Base-by-base conservation (phyloP, 2,329 filamentous ascomycete species). In the Beauveria australis region DNA sequence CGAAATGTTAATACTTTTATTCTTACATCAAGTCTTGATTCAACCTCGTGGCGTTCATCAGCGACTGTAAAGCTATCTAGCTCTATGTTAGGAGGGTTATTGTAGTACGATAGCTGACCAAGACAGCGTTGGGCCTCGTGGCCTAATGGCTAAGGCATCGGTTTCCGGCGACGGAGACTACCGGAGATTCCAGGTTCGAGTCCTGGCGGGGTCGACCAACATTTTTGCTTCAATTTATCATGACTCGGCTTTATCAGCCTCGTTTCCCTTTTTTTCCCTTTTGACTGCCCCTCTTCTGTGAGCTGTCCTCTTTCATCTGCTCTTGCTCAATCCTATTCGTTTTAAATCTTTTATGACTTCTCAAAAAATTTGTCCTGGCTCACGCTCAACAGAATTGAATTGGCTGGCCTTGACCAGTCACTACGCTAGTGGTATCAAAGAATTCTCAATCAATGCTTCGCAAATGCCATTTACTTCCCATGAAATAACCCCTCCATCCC, bases 121-220 rank as follows among this genome's bases (percentile, higher is more conserved):
- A 47, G n/a, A 24, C 3, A 10, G 12, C 28, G 12, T 19, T 58
- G 16, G 56, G 56, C 47, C 56, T 59, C 56, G 56, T 59, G 48
- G 56, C 48, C 47, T 49, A 59, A 59, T 59, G 56, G 56, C 55
- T 52, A 52, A 53, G 56, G 48, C 48, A 49, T 59, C 47, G 56
- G 46, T 59, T 59, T 59, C 56, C 56, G 56, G 56, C 33, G 3
- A 18, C 24, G 52, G 52, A 54, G 24, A 54, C 22, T 49, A 49
- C 46, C 56, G 47, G 47, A 59, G 56, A 49, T 59, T 59, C 56
- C 56, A 59, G 56, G 56, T 59, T 59, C 56, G 48, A 59, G 56
- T 59, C 56, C 56, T 59, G 56, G 56, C 56, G 56, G 56, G 56
- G 47, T 59, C 56, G 56, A 19, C 9, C 16, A 16, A 7, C 46